These are phyloP conservation scores for Arbutus unedo DNA, from an alignment of 148 eudicot species.

Conservation along the genomic window DNA sequence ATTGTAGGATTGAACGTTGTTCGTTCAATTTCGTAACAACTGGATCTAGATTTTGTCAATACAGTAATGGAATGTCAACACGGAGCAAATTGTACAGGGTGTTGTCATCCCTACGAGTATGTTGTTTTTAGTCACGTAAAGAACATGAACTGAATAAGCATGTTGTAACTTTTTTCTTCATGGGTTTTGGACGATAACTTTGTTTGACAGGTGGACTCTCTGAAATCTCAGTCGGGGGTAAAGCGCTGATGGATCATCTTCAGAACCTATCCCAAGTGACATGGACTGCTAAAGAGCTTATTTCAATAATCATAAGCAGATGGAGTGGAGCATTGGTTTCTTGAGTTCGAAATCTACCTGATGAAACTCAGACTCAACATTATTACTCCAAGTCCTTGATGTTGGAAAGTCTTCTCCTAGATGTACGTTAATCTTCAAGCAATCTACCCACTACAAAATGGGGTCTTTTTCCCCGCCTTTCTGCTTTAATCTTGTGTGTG, in stretches of 20 bases:
- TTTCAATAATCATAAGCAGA: constrained; percentile 22
- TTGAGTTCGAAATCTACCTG: neutral
- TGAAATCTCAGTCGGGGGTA: neutral
- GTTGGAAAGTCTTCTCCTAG: neutral
- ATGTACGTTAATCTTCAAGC: neutral
- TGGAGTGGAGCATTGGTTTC: neutral
- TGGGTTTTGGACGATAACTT: neutral
- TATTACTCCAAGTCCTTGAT: neutral
- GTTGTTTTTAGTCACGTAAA: neutral
- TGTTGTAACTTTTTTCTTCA: neutral
- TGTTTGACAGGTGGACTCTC: constrained; percentile 24
- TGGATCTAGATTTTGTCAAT: neutral
- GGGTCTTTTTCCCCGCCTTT: neutral
- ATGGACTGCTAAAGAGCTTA: constrained; percentile 45
- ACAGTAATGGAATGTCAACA: neutral
- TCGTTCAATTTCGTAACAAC: too few species aligned
- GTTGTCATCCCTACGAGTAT: too few species aligned
- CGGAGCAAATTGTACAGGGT: too few species aligned
- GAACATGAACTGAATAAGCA: neutral
- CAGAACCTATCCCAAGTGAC: constrained; percentile 29
- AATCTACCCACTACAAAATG: neutral
- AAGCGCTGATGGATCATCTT: constrained; percentile 22
- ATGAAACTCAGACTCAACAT: neutral
- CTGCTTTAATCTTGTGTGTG: neutral
- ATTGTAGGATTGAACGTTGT: too few species aligned